phyloP scores from a whole-genome alignment of 2,329 filamentous ascomycete species.

The Chaetomiaceae sp. region DNA sequence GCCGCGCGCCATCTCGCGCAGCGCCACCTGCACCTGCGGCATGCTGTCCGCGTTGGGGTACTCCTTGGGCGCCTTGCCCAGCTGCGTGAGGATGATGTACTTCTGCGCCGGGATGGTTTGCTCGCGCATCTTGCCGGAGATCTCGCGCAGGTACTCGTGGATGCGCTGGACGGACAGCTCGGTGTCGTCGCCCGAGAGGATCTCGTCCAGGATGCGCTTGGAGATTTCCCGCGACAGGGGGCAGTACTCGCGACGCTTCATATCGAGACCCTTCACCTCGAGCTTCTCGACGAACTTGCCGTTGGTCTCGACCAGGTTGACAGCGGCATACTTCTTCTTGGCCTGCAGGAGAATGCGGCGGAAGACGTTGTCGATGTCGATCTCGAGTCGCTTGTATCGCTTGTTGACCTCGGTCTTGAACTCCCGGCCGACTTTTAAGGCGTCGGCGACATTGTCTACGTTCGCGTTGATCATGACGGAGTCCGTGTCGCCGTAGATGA shows the following conservation, averaged over 20 bases:
- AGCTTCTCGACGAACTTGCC: conserved; percentile 91
- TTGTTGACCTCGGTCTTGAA: conserved; percentile 96
- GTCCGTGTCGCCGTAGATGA: conserved; percentile 98
- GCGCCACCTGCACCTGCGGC: conserved; percentile 93
- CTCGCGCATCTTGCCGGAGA: conserved; percentile 81
- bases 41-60: conserved; percentile 93
- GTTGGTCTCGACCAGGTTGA: conserved; percentile 84
- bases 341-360: conserved; percentile 86
- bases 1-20: conserved; percentile 79
- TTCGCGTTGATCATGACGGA: conserved; percentile 99
- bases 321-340: conserved; percentile 98
- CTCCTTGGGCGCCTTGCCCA: conserved; percentile 87
- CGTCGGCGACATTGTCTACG: conserved; percentile 85
- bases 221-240: conserved; percentile 93
- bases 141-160: conserved; percentile 84
- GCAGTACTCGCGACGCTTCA: conserved; percentile 96
- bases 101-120: conserved; percentile 69
- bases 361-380: conserved; percentile 98
- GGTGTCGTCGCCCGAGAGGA: conserved; percentile 87
- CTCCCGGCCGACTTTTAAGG: conserved; percentile 83
- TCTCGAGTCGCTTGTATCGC: conserved; percentile 85
- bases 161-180: conserved; percentile 84
- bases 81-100: conserved; percentile 97
- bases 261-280: conserved; percentile 96
- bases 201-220: conserved; percentile 81